Evolutionary conservation across 495 filamentous ascomycete species (phyloP).

Genomic region (Annulohypoxylon stygium): DNA sequence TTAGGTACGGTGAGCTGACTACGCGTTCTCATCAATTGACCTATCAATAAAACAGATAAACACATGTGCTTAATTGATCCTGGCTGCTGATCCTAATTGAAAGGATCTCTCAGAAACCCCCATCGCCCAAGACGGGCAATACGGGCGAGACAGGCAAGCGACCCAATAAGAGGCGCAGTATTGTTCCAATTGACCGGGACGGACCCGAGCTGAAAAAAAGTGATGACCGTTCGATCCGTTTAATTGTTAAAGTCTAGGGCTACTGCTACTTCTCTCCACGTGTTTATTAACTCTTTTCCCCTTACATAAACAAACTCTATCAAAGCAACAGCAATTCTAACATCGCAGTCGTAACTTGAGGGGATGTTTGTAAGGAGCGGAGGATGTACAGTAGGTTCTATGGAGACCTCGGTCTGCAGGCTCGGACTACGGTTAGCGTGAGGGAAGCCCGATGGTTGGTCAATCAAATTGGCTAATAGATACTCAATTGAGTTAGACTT

Average conservation of each 20-base stretch:
- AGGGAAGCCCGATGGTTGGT: not conserved
- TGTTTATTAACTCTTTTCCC: not conserved
- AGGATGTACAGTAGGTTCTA: not conserved
- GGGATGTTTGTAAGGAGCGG: not conserved
- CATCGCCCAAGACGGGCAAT: not conserved
- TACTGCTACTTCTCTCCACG: not conserved
- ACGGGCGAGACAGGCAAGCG: not conserved
- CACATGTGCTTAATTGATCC: slow-evolving; percentile 34
- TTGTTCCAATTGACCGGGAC: slow-evolving; percentile 32
- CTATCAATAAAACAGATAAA: slow-evolving; percentile 37
- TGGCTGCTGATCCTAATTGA: slow-evolving; percentile 35
- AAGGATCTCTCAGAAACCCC: slow-evolving; percentile 16
- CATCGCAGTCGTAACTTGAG: not conserved
- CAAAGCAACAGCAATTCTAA: not conserved
- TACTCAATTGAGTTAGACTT: slow-evolving; percentile 15
- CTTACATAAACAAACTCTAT: not conserved
- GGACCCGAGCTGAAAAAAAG: slow-evolving; percentile 18
- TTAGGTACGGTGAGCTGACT: slow-evolving; percentile 25
- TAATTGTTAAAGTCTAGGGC: not conserved
- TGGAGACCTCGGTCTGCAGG: no score
- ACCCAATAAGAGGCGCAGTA: slow-evolving; percentile 38
- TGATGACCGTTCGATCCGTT: slow-evolving; percentile 8
- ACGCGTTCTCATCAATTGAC: slow-evolving; percentile 32
- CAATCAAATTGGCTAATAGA: not conserved
- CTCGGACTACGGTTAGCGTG: not conserved